phyloP scores from a whole-genome alignment of 2,329 filamentous ascomycete genomes.

The Mariannaea elegans region DNA sequence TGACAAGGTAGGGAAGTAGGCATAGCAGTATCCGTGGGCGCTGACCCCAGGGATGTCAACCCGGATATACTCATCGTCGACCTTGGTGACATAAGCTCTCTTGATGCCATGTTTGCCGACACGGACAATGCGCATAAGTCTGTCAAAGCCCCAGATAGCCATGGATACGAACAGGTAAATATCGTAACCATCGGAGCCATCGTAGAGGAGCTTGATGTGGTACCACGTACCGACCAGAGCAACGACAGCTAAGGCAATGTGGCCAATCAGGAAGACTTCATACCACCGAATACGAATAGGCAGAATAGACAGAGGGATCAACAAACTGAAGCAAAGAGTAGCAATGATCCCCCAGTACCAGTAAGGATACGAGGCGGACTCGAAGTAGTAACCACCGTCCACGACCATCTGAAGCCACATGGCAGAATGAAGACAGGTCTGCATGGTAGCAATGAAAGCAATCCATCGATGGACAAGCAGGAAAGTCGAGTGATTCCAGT shows the following conservation, averaged over 20 bases:
- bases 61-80: constrained; percentile 43
- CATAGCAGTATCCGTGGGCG: constrained; percentile 41
- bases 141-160: constrained; percentile 43
- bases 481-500: constrained; percentile 59
- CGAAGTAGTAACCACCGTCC: constrained; percentile 37
- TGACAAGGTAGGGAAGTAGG: constrained; percentile 42
- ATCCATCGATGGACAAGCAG: constrained; percentile 60
- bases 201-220: constrained; percentile 50
- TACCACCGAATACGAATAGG: constrained; percentile 49
- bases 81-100: constrained; percentile 37
- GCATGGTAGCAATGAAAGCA: constrained; percentile 53
- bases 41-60: constrained; percentile 40
- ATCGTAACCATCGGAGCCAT: constrained; percentile 53
- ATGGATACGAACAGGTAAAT: constrained; percentile 42
- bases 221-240: constrained; percentile 54
- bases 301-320: constrained; percentile 46
- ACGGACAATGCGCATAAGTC: constrained; percentile 35
- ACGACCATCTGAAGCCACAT: constrained; percentile 49
- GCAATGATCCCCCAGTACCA: constrained; percentile 56
- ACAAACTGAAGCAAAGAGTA: constrained; percentile 44
- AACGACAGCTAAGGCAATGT: constrained; percentile 53
- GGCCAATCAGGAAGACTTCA: constrained; percentile 55
- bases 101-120: constrained; percentile 37
- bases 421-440: constrained; percentile 58
- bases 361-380: constrained; percentile 43